Evolutionary conservation across 495 filamentous ascomycete genomes (phyloP).

Genomic region (Penicillium daleae): DNA sequence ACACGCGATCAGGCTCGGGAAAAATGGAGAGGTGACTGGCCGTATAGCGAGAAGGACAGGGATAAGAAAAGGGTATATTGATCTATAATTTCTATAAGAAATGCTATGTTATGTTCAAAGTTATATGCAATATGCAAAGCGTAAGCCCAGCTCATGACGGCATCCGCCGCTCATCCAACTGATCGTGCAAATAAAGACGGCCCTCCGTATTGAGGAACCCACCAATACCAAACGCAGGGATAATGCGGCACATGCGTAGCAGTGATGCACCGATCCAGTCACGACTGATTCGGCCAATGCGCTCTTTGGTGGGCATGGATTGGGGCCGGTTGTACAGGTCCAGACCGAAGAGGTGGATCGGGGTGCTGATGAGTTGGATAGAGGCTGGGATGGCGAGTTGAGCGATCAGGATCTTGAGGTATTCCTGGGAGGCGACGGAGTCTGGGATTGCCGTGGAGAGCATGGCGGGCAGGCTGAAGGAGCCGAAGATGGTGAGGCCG

Average conservation of each 20-base stretch:
- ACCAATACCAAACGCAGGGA: conserved; percentile 89
- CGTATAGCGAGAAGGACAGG: not conserved
- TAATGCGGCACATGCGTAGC: conserved; percentile 80
- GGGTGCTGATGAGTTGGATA: conserved; percentile 81
- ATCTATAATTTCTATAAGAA: conserved; percentile 24
- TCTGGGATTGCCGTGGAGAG: conserved; percentile 41
- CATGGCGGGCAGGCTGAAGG: conserved; percentile 74
- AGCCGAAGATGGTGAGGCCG: conserved; percentile 84
- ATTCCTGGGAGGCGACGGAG: conserved; percentile 40
- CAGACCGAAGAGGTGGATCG: conserved; percentile 80
- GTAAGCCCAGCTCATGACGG: conserved; percentile 14
- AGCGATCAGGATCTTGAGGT: conserved; percentile 53
- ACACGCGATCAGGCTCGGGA: not conserved
- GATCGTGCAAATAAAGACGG: conserved; percentile 36
- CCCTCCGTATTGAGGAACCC: conserved; percentile 78
- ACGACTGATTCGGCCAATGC: conserved; percentile 63
- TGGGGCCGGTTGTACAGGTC: conserved; percentile 77
- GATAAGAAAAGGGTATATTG: conserved; percentile 33
- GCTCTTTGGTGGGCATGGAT: conserved; percentile 50
- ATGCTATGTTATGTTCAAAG: conserved; percentile 4
- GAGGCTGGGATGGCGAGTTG: conserved; percentile 77
- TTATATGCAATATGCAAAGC: conserved; percentile 7
- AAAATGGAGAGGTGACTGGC: conserved; percentile 2
- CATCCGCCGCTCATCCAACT: conserved; percentile 27
- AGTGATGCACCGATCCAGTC: conserved; percentile 75